Base-by-base conservation (phyloP, 805 yeast genomes). In the Brettanomyces bruxellensis region DNA sequence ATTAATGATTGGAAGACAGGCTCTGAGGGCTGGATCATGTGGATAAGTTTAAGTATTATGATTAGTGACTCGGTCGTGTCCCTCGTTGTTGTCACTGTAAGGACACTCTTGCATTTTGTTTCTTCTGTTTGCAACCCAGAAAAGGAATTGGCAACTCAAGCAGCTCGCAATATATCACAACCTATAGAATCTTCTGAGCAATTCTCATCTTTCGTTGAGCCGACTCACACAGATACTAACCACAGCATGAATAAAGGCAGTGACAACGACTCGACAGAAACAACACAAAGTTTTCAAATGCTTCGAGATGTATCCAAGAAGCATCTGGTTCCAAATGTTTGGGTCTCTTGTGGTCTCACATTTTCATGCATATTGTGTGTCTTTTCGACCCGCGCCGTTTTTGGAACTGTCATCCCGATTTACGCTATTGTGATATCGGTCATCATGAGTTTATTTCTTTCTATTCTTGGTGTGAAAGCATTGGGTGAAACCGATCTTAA, bases 1-100 rank as follows among this genome's bases (percentile, higher is more conserved):
- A 78, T 87, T 2, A 93, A 85, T 59, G 95, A 89, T 65, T 93
- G 97, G 97, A 82, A 86, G 55, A 73, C 77, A 25, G 98, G 98
- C 3, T 86, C 90, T 1, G 96, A 91, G 59, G 99, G 98, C 5
- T 91, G 99, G 99, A 87, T 93, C 46, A 70, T 91, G 61, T 91
- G 99, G 99, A 71, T 89, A 46, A 81, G 95, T 60, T 72, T 91
- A 53, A 82, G 96, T 24, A 88, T 90, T 43, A 91, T 91, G 99
- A 87, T 91, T 18, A 81, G 87, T 43, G 99, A 91, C 60, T 85
- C 96, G 7, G 69, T 87, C 4, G 86, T 90, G 4, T 83, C 95
- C 2, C 85, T 91, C 55, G 50, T 77, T 0, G 84, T 84, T 3
- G 79, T 84, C 5, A 70, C 80, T 1, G 51, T 62, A 2, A 76